Base-by-base conservation (phyloP, 495 filamentous ascomycete species). In the Annulohypoxylon nitens region DNA sequence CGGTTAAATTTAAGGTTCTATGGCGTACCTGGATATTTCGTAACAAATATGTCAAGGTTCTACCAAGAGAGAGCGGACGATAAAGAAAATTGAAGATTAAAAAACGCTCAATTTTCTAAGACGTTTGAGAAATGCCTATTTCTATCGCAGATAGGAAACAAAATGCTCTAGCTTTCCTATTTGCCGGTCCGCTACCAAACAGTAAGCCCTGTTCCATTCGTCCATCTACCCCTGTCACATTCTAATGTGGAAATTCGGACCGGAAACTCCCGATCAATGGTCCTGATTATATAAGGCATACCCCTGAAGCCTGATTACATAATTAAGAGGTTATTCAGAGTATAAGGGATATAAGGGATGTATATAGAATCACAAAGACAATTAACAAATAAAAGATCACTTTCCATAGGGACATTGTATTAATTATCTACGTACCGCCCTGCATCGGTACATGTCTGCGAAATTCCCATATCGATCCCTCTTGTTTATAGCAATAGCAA, bases 101-200 rank as follows among this genome's bases (percentile, higher is more conserved):
- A 65, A 66, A 61, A 45, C 47, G 14, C 58, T 59, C 58, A 58
- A 67, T 41, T 68, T 64, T 70, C 26, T 51, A 67, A 58, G 66
- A 50, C 30, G 23, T 36, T 64, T 48, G 16, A 57, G 57, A 67
- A 64, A 70, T 63, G 61, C 54, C 45, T 39, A n/a, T 20, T 74
- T 65, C 57, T 41, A 50, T 55, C 60, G 37, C 30, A 62, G 30
- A 63, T 39, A 51, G 61, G 37, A 47, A 47, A 34, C 47, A 57
- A 67, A 61, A 36, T 25, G 37, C n/a, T 16, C 60, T 51, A 61
- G 63, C 34, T 64, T 64, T 48, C 45, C 57, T 33, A 71, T 75
- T 75, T 75, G 72, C 72, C 67, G 72, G 67, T 18, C 61, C 64
- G 61, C 61, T 51, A 39, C 50, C 45, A 69, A 69, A 65, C 48